Evolutionary conservation across 208 protist genomes (phyloP).

Genomic region (Trypanosoma grayi): DNA sequence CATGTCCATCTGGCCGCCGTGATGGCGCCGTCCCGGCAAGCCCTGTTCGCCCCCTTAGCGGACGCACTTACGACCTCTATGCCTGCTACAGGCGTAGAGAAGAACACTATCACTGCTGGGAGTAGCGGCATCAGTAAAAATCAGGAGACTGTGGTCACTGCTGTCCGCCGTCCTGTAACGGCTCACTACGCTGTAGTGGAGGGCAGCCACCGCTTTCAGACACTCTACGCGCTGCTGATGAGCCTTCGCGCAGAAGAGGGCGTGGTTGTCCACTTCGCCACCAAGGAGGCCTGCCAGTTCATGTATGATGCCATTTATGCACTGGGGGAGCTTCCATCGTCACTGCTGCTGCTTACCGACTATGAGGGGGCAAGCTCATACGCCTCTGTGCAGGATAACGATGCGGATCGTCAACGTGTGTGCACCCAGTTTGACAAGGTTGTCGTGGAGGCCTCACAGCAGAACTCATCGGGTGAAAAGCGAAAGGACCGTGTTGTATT

Average conservation of each 20-base stretch:
- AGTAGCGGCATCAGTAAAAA: neutral
- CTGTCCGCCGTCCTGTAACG: constrained; percentile 24
- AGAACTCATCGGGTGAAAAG: neutral
- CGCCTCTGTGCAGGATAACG: constrained; percentile 26
- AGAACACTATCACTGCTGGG: constrained; percentile 1
- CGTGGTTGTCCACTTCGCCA: constrained; percentile 68
- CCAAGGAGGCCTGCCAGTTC: constrained; percentile 53
- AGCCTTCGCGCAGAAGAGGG: constrained; percentile 34
- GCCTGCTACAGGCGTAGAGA: constrained; percentile 5
- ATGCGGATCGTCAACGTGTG: constrained; percentile 35
- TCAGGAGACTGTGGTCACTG: neutral
- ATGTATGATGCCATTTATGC: constrained; percentile 56
- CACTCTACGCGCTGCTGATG: constrained; percentile 60
- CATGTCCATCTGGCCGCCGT: constrained; percentile 41
- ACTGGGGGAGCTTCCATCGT: constrained; percentile 39
- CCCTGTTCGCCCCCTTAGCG: constrained; percentile 13
- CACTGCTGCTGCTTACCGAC: constrained; percentile 52
- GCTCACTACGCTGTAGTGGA: constrained; percentile 60
- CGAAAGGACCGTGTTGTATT: constrained; percentile 48
- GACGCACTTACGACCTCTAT: constrained; percentile 22
- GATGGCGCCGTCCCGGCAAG: constrained; percentile 20
- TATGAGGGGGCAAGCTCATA: constrained; percentile 58
- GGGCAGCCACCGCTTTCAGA: constrained; percentile 57
- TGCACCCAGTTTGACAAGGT: constrained; percentile 47
- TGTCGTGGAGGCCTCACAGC: constrained; percentile 3